phyloP scores from a whole-genome alignment of 257 asterid genomes.

The Gentiana straminea region DNA sequence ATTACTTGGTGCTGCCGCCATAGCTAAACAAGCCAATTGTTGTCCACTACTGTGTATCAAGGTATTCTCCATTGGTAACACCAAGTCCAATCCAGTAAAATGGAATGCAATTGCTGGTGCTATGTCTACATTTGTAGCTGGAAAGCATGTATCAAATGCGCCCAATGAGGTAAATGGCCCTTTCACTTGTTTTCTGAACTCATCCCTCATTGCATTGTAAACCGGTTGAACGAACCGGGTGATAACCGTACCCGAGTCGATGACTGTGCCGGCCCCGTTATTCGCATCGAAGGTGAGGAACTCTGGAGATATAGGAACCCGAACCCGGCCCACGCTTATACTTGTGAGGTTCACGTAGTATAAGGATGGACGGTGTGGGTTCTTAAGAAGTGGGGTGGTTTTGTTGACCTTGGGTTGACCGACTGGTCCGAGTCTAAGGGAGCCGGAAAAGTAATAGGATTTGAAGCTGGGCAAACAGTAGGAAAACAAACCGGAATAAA shows the following conservation, averaged over 20 bases:
- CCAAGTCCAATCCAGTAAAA: conserved; percentile 54
- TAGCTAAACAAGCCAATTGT: conserved; percentile 68
- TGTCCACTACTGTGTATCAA: conserved; percentile 81
- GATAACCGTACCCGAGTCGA: conserved; percentile 91
- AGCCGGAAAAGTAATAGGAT: conserved; percentile 79
- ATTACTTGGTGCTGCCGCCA: conserved; percentile 69
- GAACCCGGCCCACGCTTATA: conserved; percentile 57
- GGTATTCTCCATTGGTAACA: conserved; percentile 63
- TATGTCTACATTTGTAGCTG: conserved; percentile 41
- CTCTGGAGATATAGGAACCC: conserved; percentile 47
- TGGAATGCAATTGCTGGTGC: conserved; percentile 51
- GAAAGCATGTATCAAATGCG: conserved; percentile 79
- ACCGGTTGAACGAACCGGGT: conserved; percentile 61
- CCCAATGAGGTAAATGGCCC: conserved; percentile 64
- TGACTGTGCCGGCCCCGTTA: conserved; percentile 76
- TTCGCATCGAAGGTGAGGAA: conserved; percentile 49
- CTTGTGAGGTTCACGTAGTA: conserved; percentile 84
- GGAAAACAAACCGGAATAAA: conserved; percentile 65
- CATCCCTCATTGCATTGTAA: conserved; percentile 50
- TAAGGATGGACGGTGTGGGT: conserved; percentile 72
- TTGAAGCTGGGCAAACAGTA: conserved; percentile 81
- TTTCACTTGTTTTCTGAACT: conserved; percentile 46
- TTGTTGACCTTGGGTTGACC: conserved; percentile 69
- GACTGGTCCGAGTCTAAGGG: conserved; percentile 68
- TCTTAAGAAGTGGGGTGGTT: conserved; percentile 71